These are phyloP conservation scores for Purshia tridentata DNA, from an alignment of 306 rosid genomes.

Conservation along the genomic window DNA sequence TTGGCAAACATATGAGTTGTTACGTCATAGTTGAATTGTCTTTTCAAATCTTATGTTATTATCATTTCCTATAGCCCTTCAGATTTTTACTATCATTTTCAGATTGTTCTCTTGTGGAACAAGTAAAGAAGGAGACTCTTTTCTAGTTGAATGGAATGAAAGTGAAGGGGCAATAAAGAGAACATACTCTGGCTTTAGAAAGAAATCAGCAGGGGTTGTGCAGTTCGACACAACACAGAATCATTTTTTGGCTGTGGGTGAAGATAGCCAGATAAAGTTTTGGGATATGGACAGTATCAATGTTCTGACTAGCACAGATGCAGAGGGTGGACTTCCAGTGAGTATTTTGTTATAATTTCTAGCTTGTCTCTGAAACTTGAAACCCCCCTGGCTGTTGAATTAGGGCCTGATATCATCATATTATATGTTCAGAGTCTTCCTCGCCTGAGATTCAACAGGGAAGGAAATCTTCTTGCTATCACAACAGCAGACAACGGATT, in stretches of 20 bases:
- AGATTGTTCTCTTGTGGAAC: constrained; percentile 96
- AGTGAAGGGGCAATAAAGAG: constrained; percentile 80
- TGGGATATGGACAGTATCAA: constrained; percentile 81
- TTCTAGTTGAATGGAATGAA: constrained; percentile 88
- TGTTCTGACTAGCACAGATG: constrained; percentile 54
- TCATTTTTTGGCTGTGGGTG: constrained; percentile 87
- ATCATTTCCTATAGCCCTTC: neutral
- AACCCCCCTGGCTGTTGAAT: constrained; percentile 4
- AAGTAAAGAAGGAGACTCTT: constrained; percentile 83
- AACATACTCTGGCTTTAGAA: constrained; percentile 70
- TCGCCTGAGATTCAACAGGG: constrained; percentile 75
- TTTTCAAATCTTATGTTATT: neutral
- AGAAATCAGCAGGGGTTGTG: constrained; percentile 72
- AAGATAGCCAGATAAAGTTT: constrained; percentile 78
- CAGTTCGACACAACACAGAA: constrained; percentile 83
- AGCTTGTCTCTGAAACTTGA: constrained; percentile 1
- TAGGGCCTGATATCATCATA: constrained; percentile 20
- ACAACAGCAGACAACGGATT: constrained; percentile 71
- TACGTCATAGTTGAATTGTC: neutral
- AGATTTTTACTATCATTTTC: constrained; percentile 11
- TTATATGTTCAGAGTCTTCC: constrained; percentile 67
- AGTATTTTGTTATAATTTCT: constrained; percentile 27
- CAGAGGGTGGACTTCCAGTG: constrained; percentile 81
- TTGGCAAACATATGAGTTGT: neutral
- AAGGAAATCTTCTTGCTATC: constrained; percentile 86